A percentile compares a stretch with the other conserved stretches of the same genome.
phyloP scores from a whole-genome alignment of 164 flowering plant species.

The Aristolochia californica region DNA sequence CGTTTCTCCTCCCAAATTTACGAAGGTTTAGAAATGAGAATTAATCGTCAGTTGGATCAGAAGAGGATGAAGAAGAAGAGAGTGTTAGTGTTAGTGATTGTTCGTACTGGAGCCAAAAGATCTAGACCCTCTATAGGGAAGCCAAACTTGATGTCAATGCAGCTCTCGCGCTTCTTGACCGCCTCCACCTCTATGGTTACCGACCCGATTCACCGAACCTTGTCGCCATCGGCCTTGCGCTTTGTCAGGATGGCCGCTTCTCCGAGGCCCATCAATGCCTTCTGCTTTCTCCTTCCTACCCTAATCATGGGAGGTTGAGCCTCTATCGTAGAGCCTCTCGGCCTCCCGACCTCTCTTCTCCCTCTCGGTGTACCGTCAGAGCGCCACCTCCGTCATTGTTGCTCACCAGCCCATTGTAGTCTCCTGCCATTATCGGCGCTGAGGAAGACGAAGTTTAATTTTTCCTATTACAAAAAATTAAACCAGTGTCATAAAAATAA shows the following conservation, averaged over 20 bases:
- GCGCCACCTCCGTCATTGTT: too few species aligned
- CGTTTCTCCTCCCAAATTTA: too few species aligned
- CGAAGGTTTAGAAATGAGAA: too few species aligned
- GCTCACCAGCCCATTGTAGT: too few species aligned
- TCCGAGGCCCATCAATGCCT: constrained; percentile 67
- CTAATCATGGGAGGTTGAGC: too few species aligned
- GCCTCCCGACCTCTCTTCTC: too few species aligned
- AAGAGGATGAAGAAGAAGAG: constrained; percentile 10
- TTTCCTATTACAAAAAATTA: too few species aligned
- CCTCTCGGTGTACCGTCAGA: too few species aligned
- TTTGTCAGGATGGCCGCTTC: constrained; percentile 54
- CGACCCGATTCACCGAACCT: constrained; percentile 52
- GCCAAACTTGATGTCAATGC: constrained; percentile 32
- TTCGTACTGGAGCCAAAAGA: constrained; percentile 45
- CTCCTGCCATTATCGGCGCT: too few species aligned
- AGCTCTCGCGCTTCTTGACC: constrained; percentile 55
- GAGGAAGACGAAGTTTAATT: too few species aligned
- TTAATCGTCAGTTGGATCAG: not conserved
- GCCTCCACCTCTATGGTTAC: constrained; percentile 52
- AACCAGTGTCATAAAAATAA: too few species aligned
- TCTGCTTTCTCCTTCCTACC: constrained; percentile 27
- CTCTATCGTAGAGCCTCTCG: too few species aligned
- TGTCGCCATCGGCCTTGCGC: constrained; percentile 61
- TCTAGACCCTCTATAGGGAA: constrained; percentile 52
- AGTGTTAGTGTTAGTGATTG: constrained; percentile 17